Base-by-base conservation (phyloP, 495 filamentous ascomycete species). In the Evansstolkia leycettana region DNA sequence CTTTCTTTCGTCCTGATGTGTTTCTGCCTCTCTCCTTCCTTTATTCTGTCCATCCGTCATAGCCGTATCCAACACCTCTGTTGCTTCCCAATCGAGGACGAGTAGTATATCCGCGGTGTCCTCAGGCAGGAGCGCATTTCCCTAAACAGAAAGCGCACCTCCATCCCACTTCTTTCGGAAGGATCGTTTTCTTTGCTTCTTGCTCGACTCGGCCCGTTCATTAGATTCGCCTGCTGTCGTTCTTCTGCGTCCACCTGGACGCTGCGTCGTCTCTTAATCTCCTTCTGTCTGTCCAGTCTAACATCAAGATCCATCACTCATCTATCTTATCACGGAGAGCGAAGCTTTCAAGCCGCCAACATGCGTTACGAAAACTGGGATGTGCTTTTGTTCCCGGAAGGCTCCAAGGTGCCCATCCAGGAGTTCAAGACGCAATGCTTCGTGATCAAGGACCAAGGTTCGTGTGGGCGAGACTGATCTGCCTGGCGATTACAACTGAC, bases 301-400 rank as follows among this genome's bases (percentile, higher is more conserved):
- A 26, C 29, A 14, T 7, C n/a, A 33, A 33, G 33, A 3, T 36
- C 17, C 7, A 33, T n/a, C 32, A 24, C 11, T 2, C 16, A 14
- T 34, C 17, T 11, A 6, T 16, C 31, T 5, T 16, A 19, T n/a
- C n/a, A n/a, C n/a, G n/a, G n/a, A n/a, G 17, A 10, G 17, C 7
- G 14, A 17, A 33, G 32, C 33, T 13, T 16, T 16, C 17, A 18
- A 13, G n/a, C 34, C 28, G 11, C 25, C 49, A 52, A 17, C 7
- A 92, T 92, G 84, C 76, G 84, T 34, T 92, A 82, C 64, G 69
- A 80, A 38, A 77, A 80, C 46, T 90, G 85, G 86, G 86, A 92
- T 50, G 69, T 89, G 34, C 75, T 92, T 33, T 63, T 94, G 37
- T 90, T 92, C 54, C 79, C 84, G 1, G 58, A 64, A 28, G 56